Percentiles rank a stretch among this genome's conserved stretches.
Conservation (phyloP, 352 stramenopile genomes). For the Achlya hypogyna region DNA sequence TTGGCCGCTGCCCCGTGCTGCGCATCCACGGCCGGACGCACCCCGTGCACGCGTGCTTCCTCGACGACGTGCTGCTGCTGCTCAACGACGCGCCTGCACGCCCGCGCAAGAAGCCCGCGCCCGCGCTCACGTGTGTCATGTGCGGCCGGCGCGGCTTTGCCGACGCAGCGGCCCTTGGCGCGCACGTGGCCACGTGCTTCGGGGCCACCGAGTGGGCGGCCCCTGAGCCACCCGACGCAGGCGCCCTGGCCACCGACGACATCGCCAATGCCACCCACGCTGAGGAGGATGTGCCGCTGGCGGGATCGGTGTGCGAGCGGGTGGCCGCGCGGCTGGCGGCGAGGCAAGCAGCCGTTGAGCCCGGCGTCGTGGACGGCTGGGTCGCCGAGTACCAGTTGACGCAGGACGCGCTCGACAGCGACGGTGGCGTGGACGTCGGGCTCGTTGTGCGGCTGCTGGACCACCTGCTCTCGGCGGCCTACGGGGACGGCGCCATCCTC, state of each 20-base stretch:
- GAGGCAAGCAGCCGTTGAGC: background rate
- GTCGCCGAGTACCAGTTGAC: slow-evolving; percentile 1
- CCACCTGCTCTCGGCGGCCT: slow-evolving; percentile 41
- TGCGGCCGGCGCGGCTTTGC: slow-evolving; percentile 62
- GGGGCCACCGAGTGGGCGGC: slow-evolving; percentile 28
- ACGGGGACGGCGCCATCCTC: slow-evolving; percentile 51
- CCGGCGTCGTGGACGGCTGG: background rate
- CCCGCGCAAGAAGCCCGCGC: slow-evolving; percentile 11
- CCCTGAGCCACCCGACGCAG: slow-evolving; percentile 16
- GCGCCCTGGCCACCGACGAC: no score
- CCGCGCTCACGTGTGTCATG: slow-evolving; percentile 61
- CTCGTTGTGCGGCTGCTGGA: slow-evolving; percentile 57
- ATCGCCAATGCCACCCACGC: background rate
- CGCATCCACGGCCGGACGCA: slow-evolving; percentile 72
- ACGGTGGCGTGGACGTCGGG: slow-evolving; percentile 43
- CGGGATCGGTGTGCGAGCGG: background rate
- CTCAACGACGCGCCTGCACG: slow-evolving; percentile 24
- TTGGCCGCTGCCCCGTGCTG: slow-evolving; percentile 66
- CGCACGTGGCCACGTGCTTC: slow-evolving; percentile 78
- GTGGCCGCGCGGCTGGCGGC: background rate
- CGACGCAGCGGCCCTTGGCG: slow-evolving; percentile 78
- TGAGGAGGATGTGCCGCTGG: background rate
- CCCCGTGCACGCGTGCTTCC: slow-evolving; percentile 88
- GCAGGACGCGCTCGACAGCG: background rate
- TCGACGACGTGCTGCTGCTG: slow-evolving; percentile 77